Evolutionary conservation across 2,329 filamentous ascomycete genomes (phyloP).

Genomic region (Colletotrichum acutatum): DNA sequence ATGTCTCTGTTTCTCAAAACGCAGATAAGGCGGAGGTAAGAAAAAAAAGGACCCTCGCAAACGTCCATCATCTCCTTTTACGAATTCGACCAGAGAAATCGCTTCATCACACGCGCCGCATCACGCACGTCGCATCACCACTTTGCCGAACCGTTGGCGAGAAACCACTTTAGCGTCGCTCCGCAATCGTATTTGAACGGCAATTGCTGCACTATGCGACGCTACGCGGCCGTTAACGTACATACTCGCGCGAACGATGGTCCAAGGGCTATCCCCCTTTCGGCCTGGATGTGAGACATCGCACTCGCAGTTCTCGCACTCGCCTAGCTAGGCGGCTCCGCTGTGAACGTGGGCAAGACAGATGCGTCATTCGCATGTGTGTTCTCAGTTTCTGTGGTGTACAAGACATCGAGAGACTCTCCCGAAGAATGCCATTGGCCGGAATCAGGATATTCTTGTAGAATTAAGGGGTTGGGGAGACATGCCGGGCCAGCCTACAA

Average conservation of each 20-base stretch:
- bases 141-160: background rate
- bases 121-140: background rate
- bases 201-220: background rate
- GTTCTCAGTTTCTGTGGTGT: background rate
- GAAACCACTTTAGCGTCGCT: background rate
- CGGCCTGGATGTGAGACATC: background rate
- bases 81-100: background rate
- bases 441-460: background rate
- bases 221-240: background rate
- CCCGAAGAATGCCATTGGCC: background rate
- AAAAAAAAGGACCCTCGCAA: background rate
- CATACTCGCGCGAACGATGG: background rate
- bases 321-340: background rate
- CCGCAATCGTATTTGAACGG: background rate
- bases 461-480: background rate
- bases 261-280: background rate
- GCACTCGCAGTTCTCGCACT: background rate
- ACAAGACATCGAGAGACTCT: background rate
- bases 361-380: background rate
- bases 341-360: background rate
- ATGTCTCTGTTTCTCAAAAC: background rate
- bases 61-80: background rate
- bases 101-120: background rate
- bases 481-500: background rate
- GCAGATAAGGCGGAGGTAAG: background rate